Evolutionary conservation across 192 early-diverging fungal genomes (phyloP), one percentile per base, ranked within the genome.

Genomic region (Coemansia sp.): DNA sequence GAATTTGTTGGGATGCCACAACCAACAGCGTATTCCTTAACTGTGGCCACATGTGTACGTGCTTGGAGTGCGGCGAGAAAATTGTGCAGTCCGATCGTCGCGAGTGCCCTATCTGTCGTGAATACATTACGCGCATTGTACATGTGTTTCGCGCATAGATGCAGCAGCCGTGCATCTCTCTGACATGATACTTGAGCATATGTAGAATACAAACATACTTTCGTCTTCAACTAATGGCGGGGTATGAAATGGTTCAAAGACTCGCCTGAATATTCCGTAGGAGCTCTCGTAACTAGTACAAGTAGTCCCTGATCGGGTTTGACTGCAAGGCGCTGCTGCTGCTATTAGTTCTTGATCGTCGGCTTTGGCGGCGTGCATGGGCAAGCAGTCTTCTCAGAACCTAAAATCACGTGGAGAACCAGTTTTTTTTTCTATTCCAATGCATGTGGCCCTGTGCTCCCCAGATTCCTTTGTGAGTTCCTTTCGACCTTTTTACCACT

Each of bases 1-100:
- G 89, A 70, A 91, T 95, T 33, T 95, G 93, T 69, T 93, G 87
- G 77, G 92, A 93, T 72, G 86, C 85, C 13, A 79, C 84, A 19
- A 84, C 91, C 59, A 95, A 95, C 83, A 90, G 90, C 75, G 92
- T 94, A 6, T 90, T 94, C 73, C 75, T 94, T 48, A 89, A 93
- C 70, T 95, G 93, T 67, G 92, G 93, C 37, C 93, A 95, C 74
- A 88, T 93, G 89, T 87, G 88, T 34, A 90, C 92, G 33, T 95
- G 91, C 56, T 87, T 92, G 73, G 90, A 90, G 46, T 94, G 90
- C 66, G 88, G 88, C 29, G 85, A 85, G 74, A 69, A 76, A 57
- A 85, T 88, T 40, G 67, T 77, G 27, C 51, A 61, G 50, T 67
- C 60, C 3, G 78, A 84, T 37, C 84, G 86, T 17, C 88, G 88